These are phyloP conservation scores for Nannizziopsis barbatae DNA, from an alignment of 2,329 filamentous ascomycete species.

Conservation along the genomic window DNA sequence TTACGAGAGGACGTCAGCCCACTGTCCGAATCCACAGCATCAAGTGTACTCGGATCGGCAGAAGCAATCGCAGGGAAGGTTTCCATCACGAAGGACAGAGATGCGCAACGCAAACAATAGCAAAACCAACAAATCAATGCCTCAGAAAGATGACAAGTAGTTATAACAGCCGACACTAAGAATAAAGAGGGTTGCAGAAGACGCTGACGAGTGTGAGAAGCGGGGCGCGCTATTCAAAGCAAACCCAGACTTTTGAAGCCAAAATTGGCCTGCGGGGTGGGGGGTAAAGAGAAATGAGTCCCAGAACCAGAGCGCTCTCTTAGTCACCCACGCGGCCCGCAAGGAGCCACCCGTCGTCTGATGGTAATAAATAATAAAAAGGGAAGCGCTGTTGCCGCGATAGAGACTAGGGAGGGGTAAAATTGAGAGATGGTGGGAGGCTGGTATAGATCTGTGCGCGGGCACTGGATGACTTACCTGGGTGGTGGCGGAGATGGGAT, in stretches of 20 bases:
- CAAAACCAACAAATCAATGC: background rate
- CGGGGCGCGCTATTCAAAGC: conserved; percentile 12
- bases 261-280: conserved; percentile 5
- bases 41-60: conserved; percentile 2
- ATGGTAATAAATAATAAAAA: background rate
- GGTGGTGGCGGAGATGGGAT: conserved; percentile 33
- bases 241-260: conserved; percentile 1
- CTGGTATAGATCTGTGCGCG: background rate
- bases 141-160: background rate
- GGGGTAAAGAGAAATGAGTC: background rate
- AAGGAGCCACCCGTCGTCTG: background rate
- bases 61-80: conserved; percentile 9
- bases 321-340: background rate
- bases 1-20: conserved; percentile 13
- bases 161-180: background rate
- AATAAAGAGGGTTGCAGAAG: background rate
- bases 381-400: background rate
- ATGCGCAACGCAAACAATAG: background rate
- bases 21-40: conserved; percentile 1
- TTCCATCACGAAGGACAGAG: background rate
- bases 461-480: conserved; percentile 24
- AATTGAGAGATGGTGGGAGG: background rate
- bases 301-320: background rate
- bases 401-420: background rate
- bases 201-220: conserved; percentile 1